These are phyloP conservation scores for Cercospora sojina DNA, from an alignment of 2,329 filamentous ascomycete genomes.

Conservation along the genomic window DNA sequence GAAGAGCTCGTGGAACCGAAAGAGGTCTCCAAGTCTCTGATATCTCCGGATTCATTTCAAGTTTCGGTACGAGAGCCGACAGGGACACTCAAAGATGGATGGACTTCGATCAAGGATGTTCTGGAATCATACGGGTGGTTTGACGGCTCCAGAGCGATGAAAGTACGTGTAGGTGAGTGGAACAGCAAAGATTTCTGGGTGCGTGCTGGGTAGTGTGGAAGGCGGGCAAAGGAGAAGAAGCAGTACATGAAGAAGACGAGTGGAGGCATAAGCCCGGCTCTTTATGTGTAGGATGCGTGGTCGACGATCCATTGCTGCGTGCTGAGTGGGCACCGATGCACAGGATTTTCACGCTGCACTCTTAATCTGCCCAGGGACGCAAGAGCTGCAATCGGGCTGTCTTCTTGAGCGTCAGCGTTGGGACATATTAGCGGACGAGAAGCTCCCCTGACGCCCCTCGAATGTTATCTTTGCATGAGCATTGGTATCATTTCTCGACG, in stretches of 20 bases:
- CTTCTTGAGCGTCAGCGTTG: neutral
- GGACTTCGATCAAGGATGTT: neutral
- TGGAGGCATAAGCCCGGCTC: neutral
- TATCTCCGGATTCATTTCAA: neutral
- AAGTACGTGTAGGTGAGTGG: neutral
- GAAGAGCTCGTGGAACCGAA: neutral
- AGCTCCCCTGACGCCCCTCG: neutral
- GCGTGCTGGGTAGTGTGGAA: neutral
- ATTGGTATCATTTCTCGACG: neutral
- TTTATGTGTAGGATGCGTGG: neutral
- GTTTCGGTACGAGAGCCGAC: neutral
- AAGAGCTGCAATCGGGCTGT: neutral
- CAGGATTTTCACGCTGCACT: neutral
- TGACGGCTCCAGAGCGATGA: neutral
- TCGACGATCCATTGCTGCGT: neutral
- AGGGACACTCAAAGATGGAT: neutral
- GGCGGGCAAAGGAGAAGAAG: neutral
- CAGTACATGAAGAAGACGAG: neutral
- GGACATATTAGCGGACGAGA: neutral
- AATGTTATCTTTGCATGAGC: neutral
- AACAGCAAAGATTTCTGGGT: neutral
- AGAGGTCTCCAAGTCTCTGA: neutral
- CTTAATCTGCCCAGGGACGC: neutral
- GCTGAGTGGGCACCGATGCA: neutral
- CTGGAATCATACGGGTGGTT: neutral